Evolutionary conservation across 495 filamentous ascomycete species (phyloP), one percentile per base, ranked within the genome.

Genomic region (Trypethelium eluteriae): DNA sequence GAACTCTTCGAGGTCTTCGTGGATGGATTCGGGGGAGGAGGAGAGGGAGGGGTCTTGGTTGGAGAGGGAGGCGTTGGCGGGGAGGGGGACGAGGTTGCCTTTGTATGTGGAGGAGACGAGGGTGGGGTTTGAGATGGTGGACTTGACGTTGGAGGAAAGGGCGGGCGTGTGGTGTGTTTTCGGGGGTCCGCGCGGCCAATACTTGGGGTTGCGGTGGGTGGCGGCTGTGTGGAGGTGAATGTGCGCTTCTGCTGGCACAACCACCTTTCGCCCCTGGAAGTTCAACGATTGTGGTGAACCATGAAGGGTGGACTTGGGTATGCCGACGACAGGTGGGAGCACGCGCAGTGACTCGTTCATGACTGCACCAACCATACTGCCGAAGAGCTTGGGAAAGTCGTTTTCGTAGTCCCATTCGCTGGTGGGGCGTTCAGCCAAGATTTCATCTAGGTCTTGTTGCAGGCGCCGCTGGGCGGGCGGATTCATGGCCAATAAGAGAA

Each of bases 311-410:
- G 75, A 80, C 74, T 90, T 91, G 18, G 86, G 86, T 61, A 89
- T 85, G 46, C 77, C 74, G 65, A 82, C 73, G 35, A 89, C 82
- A 0, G 88, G 83, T 14, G 87, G 85, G 62, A 86, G 76, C 38
- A 88, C 61, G 3, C 88, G 84, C 46, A 91, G 79, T 62, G 84
- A 81, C 74, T 91, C 88, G 74, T 88, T 87, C 78, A 89, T 79
- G 67, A 85, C 80, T 5, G 88, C 88, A 32, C 88, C 88, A 34
- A 83, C 74, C 80, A 87, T 84, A 62, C 81, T 80, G 44, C 77
- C 83, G 34, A 87, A 81, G 56, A 89, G 77, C 18, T 79, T 72
- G 38, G 81, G 83, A 64, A 88, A 73, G 67, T 79, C 77, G 12
- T 76, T 66, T 44, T 90, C 85, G 72, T 89, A 91, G 70, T 83